Evolutionary conservation across 257 asterid genomes (phyloP).

Genomic region (Plantago major): DNA sequence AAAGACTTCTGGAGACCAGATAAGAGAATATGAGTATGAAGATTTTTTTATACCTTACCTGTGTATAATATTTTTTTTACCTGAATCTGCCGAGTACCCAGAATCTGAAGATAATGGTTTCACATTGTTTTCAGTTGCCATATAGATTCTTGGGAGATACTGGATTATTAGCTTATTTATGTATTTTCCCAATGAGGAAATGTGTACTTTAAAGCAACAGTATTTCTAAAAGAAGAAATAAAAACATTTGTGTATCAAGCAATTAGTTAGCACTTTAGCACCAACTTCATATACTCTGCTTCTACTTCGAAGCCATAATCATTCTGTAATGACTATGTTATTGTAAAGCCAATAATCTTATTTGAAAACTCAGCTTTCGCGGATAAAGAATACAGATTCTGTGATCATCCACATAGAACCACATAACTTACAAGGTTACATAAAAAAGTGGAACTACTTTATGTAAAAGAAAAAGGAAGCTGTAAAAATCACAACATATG

Average conservation of each 20-base stretch:
- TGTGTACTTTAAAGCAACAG: conserved; percentile 3
- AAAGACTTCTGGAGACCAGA: conserved; percentile 84
- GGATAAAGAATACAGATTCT: neutral
- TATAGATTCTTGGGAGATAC: conserved; percentile 13
- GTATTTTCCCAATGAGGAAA: neutral
- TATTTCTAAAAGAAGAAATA: neutral
- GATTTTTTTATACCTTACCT: neutral
- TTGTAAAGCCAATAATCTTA: neutral
- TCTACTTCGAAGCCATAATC: no score
- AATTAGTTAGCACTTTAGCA: no score
- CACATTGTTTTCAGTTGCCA: conserved; percentile 12
- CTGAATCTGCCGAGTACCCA: neutral
- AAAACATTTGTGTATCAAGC: neutral
- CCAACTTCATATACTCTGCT: no score
- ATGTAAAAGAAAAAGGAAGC: neutral
- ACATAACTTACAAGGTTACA: conserved; percentile 4
- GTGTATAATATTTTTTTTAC: conserved; percentile 19
- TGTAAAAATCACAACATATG: neutral
- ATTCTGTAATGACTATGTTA: no score
- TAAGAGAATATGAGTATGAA: conserved; percentile 24
- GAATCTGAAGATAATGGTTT: conserved; percentile 4
- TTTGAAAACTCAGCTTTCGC: conserved; percentile 1
- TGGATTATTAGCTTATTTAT: neutral
- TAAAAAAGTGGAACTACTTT: conserved; percentile 4
- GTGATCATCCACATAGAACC: conserved; percentile 7